Evolutionary conservation across 2,329 filamentous ascomycete species (phyloP).

Genomic region (Trichoderma oligosporum): DNA sequence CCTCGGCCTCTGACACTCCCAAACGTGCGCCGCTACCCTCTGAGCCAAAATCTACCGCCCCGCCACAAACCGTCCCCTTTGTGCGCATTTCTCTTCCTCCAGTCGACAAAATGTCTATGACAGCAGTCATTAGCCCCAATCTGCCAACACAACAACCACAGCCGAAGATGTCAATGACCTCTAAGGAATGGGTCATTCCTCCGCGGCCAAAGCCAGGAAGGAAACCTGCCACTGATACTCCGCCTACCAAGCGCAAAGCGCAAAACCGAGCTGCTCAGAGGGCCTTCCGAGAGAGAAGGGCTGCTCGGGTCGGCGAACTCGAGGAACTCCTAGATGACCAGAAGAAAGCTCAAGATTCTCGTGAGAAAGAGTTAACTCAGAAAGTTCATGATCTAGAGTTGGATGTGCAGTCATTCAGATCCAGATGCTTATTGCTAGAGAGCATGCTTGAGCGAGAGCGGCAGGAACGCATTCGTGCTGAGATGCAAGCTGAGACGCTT

Average conservation of each 20-base stretch:
- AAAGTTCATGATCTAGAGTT: conserved; percentile 57
- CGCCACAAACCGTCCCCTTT: conserved; percentile 30
- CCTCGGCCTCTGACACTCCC: conserved; percentile 22
- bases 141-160: conserved; percentile 39
- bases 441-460: conserved; percentile 59
- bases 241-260: conserved; percentile 86
- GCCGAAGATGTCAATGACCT: conserved; percentile 61
- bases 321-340: conserved; percentile 64
- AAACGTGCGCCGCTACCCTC: conserved; percentile 32
- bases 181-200: conserved; percentile 81
- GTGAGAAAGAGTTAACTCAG: conserved; percentile 55
- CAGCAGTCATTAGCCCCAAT: conserved; percentile 43
- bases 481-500: conserved; percentile 39
- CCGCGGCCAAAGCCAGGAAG: conserved; percentile 84
- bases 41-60: conserved; percentile 25
- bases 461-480: conserved; percentile 43
- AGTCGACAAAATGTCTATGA: conserved; percentile 47
- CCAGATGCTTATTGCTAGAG: conserved; percentile 59
- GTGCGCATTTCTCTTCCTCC: conserved; percentile 35
- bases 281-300: conserved; percentile 82
- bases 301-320: conserved; percentile 74
- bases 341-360: conserved; percentile 54
- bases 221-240: conserved; percentile 90
- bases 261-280: conserved; percentile 92
- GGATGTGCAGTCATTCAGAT: conserved; percentile 63